Conservation (phyloP, 2,329 filamentous ascomycete species). For the Monilinia laxa region DNA sequence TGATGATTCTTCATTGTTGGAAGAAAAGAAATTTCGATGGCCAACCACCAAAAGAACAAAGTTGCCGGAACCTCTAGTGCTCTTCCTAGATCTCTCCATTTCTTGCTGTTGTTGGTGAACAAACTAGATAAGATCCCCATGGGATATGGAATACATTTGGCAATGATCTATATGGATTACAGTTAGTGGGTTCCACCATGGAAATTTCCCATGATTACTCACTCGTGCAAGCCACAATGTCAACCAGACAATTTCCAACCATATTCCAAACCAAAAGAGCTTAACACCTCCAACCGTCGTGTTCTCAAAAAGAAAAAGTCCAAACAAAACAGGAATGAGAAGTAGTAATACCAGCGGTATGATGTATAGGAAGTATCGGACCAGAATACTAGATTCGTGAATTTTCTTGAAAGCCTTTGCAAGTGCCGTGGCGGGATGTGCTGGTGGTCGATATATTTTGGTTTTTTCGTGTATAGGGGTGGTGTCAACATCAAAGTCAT, state of each 20-base stretch:
- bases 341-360: conserved; percentile 62
- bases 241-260: conserved; percentile 91
- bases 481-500: conserved; percentile 54
- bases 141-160: conserved; percentile 62
- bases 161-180: conserved; percentile 49
- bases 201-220: conserved; percentile 37
- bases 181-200: conserved; percentile 14
- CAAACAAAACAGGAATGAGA: conserved; percentile 66
- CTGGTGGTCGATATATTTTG: conserved; percentile 62
- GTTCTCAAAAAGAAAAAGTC: conserved; percentile 56
- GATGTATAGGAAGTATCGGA: conserved; percentile 73
- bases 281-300: conserved; percentile 71
- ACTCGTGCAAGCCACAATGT: conserved; percentile 76
- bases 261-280: conserved; percentile 90
- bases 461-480: conserved; percentile 68
- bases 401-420: conserved; percentile 64
- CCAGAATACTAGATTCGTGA: conserved; percentile 63
- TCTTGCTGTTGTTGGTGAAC: conserved; percentile 82
- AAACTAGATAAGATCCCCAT: conserved; percentile 67
- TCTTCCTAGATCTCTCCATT: conserved; percentile 87
- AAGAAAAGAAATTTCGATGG: conserved; percentile 79
- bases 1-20: conserved; percentile 71
- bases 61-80: conserved; percentile 83
- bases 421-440: conserved; percentile 59
- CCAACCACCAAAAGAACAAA: conserved; percentile 89